Conservation (phyloP, 768 basidiomycete genomes). For the Lepiota venenata region DNA sequence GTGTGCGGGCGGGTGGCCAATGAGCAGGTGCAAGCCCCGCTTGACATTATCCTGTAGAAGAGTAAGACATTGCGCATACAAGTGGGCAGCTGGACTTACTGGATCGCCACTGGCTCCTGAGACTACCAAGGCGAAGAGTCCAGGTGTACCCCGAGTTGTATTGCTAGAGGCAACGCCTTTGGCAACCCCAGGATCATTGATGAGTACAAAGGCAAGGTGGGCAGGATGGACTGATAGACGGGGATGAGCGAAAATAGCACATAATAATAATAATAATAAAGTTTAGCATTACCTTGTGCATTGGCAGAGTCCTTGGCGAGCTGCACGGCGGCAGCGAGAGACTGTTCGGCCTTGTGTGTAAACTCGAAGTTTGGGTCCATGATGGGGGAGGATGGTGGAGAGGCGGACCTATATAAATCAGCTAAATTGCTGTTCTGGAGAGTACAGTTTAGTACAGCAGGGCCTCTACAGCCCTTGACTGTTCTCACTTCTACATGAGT, state of each 20-base stretch:
- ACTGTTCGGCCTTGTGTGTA: conserved; percentile 79
- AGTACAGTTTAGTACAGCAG: no score
- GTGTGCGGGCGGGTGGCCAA: conserved; percentile 81
- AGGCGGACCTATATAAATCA: no score
- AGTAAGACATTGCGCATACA: conserved; percentile 7
- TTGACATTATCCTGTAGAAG: conserved; percentile 50
- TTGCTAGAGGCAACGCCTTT: conserved; percentile 29
- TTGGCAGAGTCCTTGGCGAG: conserved; percentile 83
- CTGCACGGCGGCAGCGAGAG: conserved; percentile 69
- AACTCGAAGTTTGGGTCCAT: conserved; percentile 70
- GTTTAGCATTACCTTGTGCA: conserved; percentile 60
- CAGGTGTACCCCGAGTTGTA: conserved; percentile 39
- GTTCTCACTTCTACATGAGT: not conserved
- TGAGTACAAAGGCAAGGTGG: conserved; percentile 78
- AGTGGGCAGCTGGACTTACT: conserved; percentile 38
- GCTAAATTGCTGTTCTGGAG: no score
- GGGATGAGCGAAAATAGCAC: conserved; percentile 7
- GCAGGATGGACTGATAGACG: conserved; percentile 67
- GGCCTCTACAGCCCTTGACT: no score
- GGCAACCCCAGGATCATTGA: conserved; percentile 58
- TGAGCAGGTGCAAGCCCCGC: conserved; percentile 67
- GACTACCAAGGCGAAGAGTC: conserved; percentile 74
- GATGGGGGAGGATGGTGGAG: not conserved
- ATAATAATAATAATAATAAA: not conserved
- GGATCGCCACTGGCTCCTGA: conserved; percentile 84